Evolutionary conservation across 2,329 filamentous ascomycete species (phyloP), one percentile per base, ranked within the genome.

Genomic region (Aureobasidium sp.): DNA sequence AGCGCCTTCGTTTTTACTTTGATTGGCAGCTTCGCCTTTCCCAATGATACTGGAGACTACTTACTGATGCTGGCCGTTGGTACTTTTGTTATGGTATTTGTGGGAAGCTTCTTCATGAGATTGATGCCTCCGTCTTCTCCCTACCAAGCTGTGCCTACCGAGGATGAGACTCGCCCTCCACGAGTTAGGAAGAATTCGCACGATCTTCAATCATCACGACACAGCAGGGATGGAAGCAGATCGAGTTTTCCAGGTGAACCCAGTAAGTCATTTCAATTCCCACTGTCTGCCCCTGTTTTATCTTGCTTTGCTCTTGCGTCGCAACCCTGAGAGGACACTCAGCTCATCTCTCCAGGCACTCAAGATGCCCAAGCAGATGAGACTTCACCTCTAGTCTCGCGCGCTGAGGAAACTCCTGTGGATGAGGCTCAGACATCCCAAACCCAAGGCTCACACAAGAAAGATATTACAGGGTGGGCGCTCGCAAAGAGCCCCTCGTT

Each of bases 1-100:
- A 97, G 92, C 72, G 94, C 94, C 61, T 94, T 99, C 76, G 96
- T 97, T 79, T 99, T 97, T 77, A 93, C 94, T 0, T 81, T 87
- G 2, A 76, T 95, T 37, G 90, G 91, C 26, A 84, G 85, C 20
- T 71, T 95, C 51, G 78, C 90, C 44, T 92, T 96, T 71, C 89
- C 90, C 2, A 90, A 91, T 43, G 86, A 95, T 69, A 94, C 92
- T 0, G 87, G 88, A 61, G 83, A 84, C 43, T 92, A 97, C 68
- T 81, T 99, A 63, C 79, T 93, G 66, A 78, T 97, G 32, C 80
- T 99, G 44, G 86, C 92, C 3, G 80, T 85, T 65, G 92, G 92
- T 17, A 97, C 93, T 1, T 89, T 87, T 64, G 76, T 82, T 53
- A 81, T 97, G 68, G 87, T 88, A 4, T 82, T 95, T 59, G 72